A percentile compares a stretch with the other conserved stretches of the same genome.
Evolutionary conservation across 2,329 filamentous ascomycete genomes (phyloP).

Genomic region (Coniochaeta prunicola): DNA sequence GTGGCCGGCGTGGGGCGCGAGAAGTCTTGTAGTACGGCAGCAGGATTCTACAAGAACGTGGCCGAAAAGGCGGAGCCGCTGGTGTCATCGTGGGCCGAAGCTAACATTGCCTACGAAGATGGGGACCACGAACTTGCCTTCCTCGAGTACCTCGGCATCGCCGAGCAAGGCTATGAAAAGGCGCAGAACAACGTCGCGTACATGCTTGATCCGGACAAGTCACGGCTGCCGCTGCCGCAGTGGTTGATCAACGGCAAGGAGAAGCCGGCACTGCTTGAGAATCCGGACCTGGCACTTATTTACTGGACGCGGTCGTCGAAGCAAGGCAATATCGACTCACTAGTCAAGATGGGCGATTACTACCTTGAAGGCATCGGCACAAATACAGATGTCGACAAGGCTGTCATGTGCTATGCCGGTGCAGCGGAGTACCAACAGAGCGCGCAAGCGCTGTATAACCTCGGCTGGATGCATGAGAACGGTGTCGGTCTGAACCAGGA

Average conservation of each 20-base stretch:
- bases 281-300: slow-evolving; percentile 64
- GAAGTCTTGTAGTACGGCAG: slow-evolving; percentile 67
- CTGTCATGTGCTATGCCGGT: slow-evolving; percentile 84
- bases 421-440: slow-evolving; percentile 88
- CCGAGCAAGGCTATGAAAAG: slow-evolving; percentile 85
- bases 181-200: slow-evolving; percentile 88
- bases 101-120: slow-evolving; percentile 72
- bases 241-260: slow-evolving; percentile 38
- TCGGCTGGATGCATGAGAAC: slow-evolving; percentile 99
- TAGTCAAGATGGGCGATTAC: slow-evolving; percentile 98
- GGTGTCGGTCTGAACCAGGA: slow-evolving; percentile 89
- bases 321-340: slow-evolving; percentile 85
- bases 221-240: slow-evolving; percentile 48
- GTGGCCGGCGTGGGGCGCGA: slow-evolving; percentile 75
- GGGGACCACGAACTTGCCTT: slow-evolving; percentile 76
- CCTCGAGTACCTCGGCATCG: slow-evolving; percentile 76
- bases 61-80: slow-evolving; percentile 66
- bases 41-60: slow-evolving; percentile 76
- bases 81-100: slow-evolving; percentile 73
- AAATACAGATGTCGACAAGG: slow-evolving; percentile 68
- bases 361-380: slow-evolving; percentile 80
- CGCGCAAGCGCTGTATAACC: slow-evolving; percentile 91
- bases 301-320: slow-evolving; percentile 95
- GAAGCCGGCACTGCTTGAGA: slow-evolving; percentile 35
- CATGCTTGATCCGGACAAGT: slow-evolving; percentile 68